phyloP scores from a whole-genome alignment of 176 grass and related monocot species.

The Phoenix dactylifera region DNA sequence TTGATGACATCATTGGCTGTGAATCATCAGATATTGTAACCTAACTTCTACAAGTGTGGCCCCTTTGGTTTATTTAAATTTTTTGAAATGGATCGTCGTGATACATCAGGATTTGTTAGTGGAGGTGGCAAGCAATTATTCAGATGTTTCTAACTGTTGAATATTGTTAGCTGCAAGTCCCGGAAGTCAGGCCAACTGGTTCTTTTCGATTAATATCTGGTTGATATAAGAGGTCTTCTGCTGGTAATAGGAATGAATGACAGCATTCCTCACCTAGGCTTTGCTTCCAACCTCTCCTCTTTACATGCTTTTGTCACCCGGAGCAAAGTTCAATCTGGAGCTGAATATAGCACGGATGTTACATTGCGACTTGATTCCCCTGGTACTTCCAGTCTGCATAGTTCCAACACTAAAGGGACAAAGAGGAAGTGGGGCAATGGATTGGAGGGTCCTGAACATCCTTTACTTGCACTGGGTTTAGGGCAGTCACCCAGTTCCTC shows the following conservation, averaged over 20 bases:
- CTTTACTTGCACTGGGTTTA: too few relatives aligned
- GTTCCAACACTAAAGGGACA: too few relatives aligned
- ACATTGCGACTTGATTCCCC: too few relatives aligned
- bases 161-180: slow-evolving; percentile 8
- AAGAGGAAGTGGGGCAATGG: too few relatives aligned
- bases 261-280: too few relatives aligned
- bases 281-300: too few relatives aligned
- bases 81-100: slow-evolving; percentile 37
- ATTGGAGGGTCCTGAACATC: too few relatives aligned
- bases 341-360: background rate
- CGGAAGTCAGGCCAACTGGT: slow-evolving; percentile 18
- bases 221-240: too few relatives aligned
- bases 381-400: too few relatives aligned
- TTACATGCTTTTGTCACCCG: background rate
- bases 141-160: slow-evolving; percentile 8
- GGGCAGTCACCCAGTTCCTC: too few relatives aligned
- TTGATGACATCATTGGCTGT: background rate
- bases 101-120: slow-evolving; percentile 53
- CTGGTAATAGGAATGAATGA: too few relatives aligned
- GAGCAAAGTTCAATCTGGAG: background rate
- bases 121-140: slow-evolving; percentile 21
- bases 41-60: too few relatives aligned
- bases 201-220: background rate
- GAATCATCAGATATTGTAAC: background rate
- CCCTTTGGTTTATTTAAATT: slow-evolving; percentile 6